Base-by-base conservation (phyloP, 257 asterid genomes). In the Ballota nigra region DNA sequence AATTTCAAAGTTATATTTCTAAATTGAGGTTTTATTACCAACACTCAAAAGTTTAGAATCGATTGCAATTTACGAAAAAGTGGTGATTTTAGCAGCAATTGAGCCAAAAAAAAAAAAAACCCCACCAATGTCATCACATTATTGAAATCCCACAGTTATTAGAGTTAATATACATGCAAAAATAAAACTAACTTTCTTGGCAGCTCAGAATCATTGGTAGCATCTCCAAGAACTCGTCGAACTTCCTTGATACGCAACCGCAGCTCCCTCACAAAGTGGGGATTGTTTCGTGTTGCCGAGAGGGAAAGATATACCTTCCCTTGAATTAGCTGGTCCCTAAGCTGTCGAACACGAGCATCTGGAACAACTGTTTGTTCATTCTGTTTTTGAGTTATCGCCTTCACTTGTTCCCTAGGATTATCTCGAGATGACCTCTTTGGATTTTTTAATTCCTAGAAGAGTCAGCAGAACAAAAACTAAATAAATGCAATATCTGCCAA, bases 281-380 rank as follows among this genome's bases (percentile, higher is more conserved):
- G 79, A 71, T 83, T 81, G 72, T 73, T 85, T 66, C 86, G 80
- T 56, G 83, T 76, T 0, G 85, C 77, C 5, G 79, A 53, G 65
- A 87, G 86, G 47, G 87, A 78, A 51, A 87, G 86, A 77, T 74
- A 87, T 31, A 85, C 79, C 58, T 56, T 84, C 66, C 74, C 87
- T 73, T 75, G 86, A 63, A 87, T 79, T 70, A 87, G 86, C 73
- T 82, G 88, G 62, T 87, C 92, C 76, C 76, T 84, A 51, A 87
- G 77, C 66, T 83, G 84, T 61, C 76, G 81, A 60, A 84, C 79
- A 47, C 77, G n/a, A n/a, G n/a, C n/a, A n/a, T n/a, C n/a, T n/a
- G n/a, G 89, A 33, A 57, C 15, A 23, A 69, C 78, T n/a, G 75
- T 20, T 38, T 33, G 69, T 58, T 55, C 84, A 28, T 49, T 68